phyloP scores from a whole-genome alignment of 257 asterid species.

The Salvia splendens region DNA sequence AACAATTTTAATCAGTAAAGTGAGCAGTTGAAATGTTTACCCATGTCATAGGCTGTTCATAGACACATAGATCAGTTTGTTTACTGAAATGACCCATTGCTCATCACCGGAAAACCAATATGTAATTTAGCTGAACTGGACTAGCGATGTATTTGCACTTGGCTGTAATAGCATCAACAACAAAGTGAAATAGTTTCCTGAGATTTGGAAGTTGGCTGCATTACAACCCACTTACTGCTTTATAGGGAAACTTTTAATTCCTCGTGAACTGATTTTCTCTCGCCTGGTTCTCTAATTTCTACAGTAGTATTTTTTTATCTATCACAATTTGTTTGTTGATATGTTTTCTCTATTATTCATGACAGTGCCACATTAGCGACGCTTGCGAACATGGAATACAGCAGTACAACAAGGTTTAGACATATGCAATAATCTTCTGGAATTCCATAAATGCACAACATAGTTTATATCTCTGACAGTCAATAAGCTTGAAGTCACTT shows the following conservation, averaged over 20 bases:
- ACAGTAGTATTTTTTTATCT: not conserved
- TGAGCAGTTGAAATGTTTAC: too few relatives aligned
- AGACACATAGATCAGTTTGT: too few relatives aligned
- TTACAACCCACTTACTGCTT: not conserved
- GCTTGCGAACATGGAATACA: constrained; percentile 95
- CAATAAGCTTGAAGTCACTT: not conserved
- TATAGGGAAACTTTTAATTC: not conserved
- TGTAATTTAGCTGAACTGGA: not conserved
- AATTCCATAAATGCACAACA: not conserved
- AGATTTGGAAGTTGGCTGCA: not conserved
- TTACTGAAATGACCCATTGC: too few relatives aligned
- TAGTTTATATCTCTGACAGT: not conserved
- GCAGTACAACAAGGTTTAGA: constrained; percentile 86
- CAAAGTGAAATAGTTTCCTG: not conserved
- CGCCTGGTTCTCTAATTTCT: not conserved
- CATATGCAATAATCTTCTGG: constrained; percentile 18
- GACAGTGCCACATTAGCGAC: constrained; percentile 76
- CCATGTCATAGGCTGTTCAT: too few relatives aligned
- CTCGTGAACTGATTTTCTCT: constrained; percentile 2
- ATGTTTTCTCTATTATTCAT: constrained; percentile 7
- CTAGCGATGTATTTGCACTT: not conserved
- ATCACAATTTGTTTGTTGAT: constrained; percentile 6
- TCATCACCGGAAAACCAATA: too few relatives aligned
- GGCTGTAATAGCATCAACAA: not conserved
- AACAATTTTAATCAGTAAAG: not conserved